These are phyloP conservation scores for Chloris gayana DNA, from an alignment of 176 grass and related monocot species.

Conservation along the genomic window DNA sequence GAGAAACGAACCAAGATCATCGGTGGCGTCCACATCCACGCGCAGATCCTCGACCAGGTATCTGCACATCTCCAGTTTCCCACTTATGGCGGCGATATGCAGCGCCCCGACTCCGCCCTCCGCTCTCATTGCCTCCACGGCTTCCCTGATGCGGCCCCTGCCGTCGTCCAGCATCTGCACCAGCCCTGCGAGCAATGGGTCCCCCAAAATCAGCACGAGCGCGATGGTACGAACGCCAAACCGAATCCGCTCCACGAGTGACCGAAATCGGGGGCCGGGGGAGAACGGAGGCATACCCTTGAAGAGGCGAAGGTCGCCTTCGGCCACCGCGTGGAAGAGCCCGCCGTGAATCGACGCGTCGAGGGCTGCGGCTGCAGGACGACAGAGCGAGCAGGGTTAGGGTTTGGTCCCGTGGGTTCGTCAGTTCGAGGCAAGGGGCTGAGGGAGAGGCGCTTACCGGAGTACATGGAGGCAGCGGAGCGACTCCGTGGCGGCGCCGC, in stretches of 20 bases:
- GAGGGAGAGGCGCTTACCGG: neutral
- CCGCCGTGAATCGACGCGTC: neutral
- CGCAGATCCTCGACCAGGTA: slow-evolving; percentile 24
- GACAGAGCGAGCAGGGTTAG: neutral
- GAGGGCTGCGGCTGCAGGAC: neutral
- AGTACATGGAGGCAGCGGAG: neutral
- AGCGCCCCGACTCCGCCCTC: neutral
- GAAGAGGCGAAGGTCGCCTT: neutral
- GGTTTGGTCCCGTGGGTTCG: neutral
- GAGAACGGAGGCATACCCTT: neutral
- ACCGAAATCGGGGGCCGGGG: neutral
- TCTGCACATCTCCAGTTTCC: neutral
- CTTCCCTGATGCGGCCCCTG: slow-evolving; percentile 14
- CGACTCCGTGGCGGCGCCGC: no score
- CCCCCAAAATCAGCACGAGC: neutral
- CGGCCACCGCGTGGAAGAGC: neutral
- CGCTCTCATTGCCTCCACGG: slow-evolving; percentile 3
- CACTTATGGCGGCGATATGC: slow-evolving; percentile 5
- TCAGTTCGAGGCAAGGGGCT: neutral
- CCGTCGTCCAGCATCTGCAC: neutral
- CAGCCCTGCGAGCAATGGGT: neutral
- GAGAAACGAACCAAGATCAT: neutral
- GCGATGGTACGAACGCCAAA: neutral
- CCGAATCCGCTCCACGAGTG: neutral
- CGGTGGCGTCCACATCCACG: neutral